A percentile compares a stretch with the other conserved stretches of the same genome.
phyloP scores from a whole-genome alignment of 495 filamentous ascomycete genomes.

The Opeltia flavorubescens region DNA sequence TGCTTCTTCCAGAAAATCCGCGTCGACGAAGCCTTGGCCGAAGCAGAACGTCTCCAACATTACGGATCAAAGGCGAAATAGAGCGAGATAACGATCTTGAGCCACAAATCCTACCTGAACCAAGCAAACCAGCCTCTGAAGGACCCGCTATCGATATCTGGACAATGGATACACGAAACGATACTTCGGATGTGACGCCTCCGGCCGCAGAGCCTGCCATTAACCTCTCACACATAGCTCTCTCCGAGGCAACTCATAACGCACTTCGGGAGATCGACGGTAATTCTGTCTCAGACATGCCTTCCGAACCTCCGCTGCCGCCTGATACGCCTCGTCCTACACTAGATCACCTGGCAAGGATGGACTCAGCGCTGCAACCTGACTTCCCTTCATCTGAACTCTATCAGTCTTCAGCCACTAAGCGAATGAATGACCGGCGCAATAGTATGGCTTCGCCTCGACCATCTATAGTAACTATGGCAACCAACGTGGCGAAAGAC shows the following conservation, averaged over 20 bases:
- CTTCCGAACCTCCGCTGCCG: neutral
- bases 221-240: neutral
- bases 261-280: slow-evolving; percentile 16
- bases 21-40: too few relatives aligned
- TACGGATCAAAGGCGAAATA: too few relatives aligned
- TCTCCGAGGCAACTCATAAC: slow-evolving; percentile 7
- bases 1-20: neutral
- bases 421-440: slow-evolving; percentile 16
- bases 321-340: neutral
- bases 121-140: neutral
- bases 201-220: neutral
- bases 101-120: too few relatives aligned
- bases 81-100: too few relatives aligned
- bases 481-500: slow-evolving; percentile 15
- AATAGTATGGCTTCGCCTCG: slow-evolving; percentile 15
- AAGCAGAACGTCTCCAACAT: too few relatives aligned
- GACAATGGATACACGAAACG: slow-evolving; percentile 11
- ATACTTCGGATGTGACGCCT: neutral
- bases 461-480: slow-evolving; percentile 16
- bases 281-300: slow-evolving; percentile 8
- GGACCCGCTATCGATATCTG: slow-evolving; percentile 12
- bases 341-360: neutral
- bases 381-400: neutral
- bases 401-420: slow-evolving; percentile 13
- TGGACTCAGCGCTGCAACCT: neutral